A percentile compares a stretch with the other conserved stretches of the same genome.
Evolutionary conservation across 345 rosid genomes (phyloP).

Genomic region (Syzygium oleosum): DNA sequence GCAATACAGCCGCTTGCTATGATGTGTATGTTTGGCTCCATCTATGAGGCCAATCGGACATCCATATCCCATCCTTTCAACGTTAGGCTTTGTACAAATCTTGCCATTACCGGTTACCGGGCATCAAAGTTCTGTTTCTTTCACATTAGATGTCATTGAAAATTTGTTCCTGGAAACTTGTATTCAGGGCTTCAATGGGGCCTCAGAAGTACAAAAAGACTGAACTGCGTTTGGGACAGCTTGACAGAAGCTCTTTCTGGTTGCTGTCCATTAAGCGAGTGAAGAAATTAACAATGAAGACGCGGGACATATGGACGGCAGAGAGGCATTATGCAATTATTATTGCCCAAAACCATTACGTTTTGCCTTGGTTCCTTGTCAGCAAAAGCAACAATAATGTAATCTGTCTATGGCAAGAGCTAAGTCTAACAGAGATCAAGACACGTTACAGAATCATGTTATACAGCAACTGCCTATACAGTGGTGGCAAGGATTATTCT

Average conservation of each 20-base stretch:
- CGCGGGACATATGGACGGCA: neutral
- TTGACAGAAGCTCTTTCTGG: neutral
- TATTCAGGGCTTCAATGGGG: neutral
- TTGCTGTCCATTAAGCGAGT: neutral
- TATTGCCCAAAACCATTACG: neutral
- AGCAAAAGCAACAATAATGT: neutral
- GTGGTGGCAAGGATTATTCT: neutral
- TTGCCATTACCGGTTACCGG: neutral
- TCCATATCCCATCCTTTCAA: neutral
- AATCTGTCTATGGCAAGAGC: neutral
- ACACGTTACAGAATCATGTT: neutral
- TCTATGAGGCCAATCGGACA: neutral
- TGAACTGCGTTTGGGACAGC: neutral
- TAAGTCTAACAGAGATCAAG: neutral
- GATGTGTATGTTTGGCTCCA: neutral
- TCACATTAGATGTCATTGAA: neutral
- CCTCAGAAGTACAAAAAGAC: neutral
- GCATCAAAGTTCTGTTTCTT: neutral
- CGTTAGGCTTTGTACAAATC: neutral
- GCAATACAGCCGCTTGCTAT: neutral
- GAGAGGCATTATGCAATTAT: neutral
- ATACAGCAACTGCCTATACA: neutral
- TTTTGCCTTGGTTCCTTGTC: neutral
- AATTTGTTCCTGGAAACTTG: neutral
- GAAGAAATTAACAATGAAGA: neutral